A percentile compares a stretch with the other conserved stretches of the same genome.
phyloP scores from a whole-genome alignment of 345 rosid genomes.

The Eucalyptus polyanthemos region DNA sequence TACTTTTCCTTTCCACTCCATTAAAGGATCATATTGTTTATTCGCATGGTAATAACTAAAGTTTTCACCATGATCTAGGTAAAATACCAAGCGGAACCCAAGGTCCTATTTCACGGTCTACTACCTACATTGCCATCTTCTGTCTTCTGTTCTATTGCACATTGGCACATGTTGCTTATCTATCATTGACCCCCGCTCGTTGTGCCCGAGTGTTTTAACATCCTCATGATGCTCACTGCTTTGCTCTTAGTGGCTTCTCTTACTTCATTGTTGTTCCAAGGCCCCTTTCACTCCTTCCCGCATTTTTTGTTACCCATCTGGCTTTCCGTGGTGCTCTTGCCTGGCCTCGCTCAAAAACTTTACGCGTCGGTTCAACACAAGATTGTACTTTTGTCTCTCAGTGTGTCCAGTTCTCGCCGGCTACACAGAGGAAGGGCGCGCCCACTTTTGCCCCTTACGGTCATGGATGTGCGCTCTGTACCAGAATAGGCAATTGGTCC shows the following conservation, averaged over 20 bases:
- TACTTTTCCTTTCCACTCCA: not conserved
- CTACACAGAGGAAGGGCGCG: not conserved
- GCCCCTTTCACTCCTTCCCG: not conserved
- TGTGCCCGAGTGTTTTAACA: not conserved
- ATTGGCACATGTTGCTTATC: not conserved
- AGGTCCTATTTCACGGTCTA: not conserved
- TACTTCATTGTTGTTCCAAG: not conserved
- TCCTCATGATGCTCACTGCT: not conserved
- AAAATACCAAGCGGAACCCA: not conserved
- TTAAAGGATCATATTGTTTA: not conserved
- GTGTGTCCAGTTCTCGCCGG: not conserved
- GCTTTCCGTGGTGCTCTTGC: not conserved
- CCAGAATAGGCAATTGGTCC: not conserved
- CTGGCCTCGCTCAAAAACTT: not conserved
- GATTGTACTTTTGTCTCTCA: not conserved
- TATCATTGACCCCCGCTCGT: not conserved
- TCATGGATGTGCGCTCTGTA: not conserved
- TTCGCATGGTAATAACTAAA: not conserved
- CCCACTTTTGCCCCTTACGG: not conserved
- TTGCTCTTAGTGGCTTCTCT: not conserved
- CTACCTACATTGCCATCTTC: not conserved
- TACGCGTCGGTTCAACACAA: not conserved
- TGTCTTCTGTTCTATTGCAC: not conserved
- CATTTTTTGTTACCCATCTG: accelerated
- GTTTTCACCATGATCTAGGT: not conserved